Evolutionary conservation across 2,329 filamentous ascomycete species (phyloP), one percentile per base, ranked within the genome.

Genomic region (Aspergillus glaucus): DNA sequence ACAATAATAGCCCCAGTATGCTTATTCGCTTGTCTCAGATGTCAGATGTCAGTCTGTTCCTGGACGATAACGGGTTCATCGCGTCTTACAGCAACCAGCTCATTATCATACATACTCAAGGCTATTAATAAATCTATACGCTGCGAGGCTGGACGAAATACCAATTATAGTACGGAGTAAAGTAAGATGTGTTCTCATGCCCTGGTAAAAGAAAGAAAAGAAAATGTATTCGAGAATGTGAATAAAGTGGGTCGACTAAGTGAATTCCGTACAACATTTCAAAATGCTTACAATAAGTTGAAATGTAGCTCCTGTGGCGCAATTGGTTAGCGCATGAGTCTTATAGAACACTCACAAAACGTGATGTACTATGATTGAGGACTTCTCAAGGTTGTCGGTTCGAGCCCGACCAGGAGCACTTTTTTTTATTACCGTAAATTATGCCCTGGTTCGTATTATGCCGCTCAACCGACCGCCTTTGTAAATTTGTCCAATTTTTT

Each of bases 271-370:
- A 37, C 34, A 37, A 15, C 2, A 37, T 2, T 17, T 9, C 4
- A 4, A 10, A n/a, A 17, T 15, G 4, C 3, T n/a, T 8, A 17
- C 8, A 4, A 15, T 15, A 37, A 2, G n/a, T 10, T 19, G 17
- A 40, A 40, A 40, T 40, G 37, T 40, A 40, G 37, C 37, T 40
- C 37, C 37, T 40, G 37, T 40, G 37, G 37, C 37, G 37, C 37
- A 40, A 40, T 40, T 40, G 37, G 37, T 40, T 40, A 40, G 37
- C 37, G 37, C 37, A 40, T 40, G 37, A 40, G 37, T 40, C 37
- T 40, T 40, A 40, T 40, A 40, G 37, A 19, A 21, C 37, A 40
- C 5, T 40, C 37, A 21, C 37, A 1, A 10, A 2, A 19, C 6
- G 37, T 21, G 37, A 40, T 21, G 37, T 40, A 15, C 37, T 40